Percentiles rank a stretch among this genome's conserved stretches.
These are phyloP conservation scores for Melastoma candidum DNA, from an alignment of 441 rosid species.

Conservation along the genomic window DNA sequence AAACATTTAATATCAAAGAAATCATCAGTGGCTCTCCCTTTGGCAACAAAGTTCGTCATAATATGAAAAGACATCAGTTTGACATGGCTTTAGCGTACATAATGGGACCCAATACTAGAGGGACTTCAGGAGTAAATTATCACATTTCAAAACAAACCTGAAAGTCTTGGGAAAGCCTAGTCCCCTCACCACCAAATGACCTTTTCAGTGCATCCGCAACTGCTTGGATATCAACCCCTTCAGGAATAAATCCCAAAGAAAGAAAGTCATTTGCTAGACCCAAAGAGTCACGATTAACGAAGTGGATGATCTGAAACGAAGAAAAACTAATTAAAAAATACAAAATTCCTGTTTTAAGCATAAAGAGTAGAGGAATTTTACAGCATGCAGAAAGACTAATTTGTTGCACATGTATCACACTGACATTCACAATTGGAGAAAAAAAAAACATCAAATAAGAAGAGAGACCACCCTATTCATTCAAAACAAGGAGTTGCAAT, in stretches of 20 bases:
- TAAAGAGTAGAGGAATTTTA: slow-evolving; percentile 1
- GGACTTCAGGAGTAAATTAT: slow-evolving; percentile 1
- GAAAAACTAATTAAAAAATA: slow-evolving; percentile 28
- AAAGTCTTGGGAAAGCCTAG: slow-evolving; percentile 79
- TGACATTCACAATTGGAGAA: too few species aligned
- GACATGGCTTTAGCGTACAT: too few species aligned
- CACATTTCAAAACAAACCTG: slow-evolving; percentile 44
- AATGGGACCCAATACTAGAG: background rate
- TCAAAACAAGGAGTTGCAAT: too few species aligned
- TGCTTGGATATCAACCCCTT: slow-evolving; percentile 66
- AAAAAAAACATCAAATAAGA: too few species aligned
- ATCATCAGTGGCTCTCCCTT: too few species aligned
- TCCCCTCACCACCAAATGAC: slow-evolving; percentile 60
- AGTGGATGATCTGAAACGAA: slow-evolving; percentile 94
- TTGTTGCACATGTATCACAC: background rate
- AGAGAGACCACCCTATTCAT: too few species aligned
- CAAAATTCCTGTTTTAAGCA: slow-evolving; percentile 11
- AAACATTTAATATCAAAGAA: too few species aligned
- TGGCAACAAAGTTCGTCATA: too few species aligned
- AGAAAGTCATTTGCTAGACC: slow-evolving; percentile 99
- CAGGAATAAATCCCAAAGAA: slow-evolving; percentile 99
- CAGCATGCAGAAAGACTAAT: slow-evolving; percentile 1
- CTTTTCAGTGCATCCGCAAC: slow-evolving; percentile 74
- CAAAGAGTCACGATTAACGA: slow-evolving; percentile 95
- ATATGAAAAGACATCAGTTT: too few species aligned